Evolutionary conservation across 805 yeast genomes (phyloP).

Genomic region (Yarrowia sp.): DNA sequence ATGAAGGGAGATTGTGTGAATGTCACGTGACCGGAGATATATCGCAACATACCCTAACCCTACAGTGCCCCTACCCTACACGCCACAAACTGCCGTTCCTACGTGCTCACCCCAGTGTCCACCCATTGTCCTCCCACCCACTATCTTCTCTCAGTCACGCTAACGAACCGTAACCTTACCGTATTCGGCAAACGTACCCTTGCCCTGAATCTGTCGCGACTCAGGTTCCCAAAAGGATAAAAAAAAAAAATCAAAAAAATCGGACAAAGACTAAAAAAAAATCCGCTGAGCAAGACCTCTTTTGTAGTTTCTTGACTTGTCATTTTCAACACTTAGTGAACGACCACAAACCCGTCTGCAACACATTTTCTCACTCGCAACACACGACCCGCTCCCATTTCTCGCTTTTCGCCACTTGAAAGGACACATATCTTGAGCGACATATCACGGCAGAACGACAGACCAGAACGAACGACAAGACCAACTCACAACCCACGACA

Average conservation of each 20-base stretch:
- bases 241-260: neutral
- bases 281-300: neutral
- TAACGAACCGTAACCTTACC: conserved; percentile 9
- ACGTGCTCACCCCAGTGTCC: neutral
- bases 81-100: too few relatives aligned
- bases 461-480: neutral
- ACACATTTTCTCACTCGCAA: neutral
- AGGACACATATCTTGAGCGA: neutral
- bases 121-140: too few relatives aligned
- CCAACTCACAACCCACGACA: neutral
- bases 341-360: neutral
- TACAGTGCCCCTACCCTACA: too few relatives aligned
- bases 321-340: too few relatives aligned
- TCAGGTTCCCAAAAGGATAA: conserved; percentile 10
- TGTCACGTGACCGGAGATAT: too few relatives aligned
- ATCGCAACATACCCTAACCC: too few relatives aligned
- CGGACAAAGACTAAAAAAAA: conserved; percentile 17
- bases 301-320: too few relatives aligned
- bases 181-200: neutral
- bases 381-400: neutral
- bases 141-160: neutral
- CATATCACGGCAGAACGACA: neutral
- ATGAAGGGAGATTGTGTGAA: too few relatives aligned
- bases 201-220: conserved; percentile 17
- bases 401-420: neutral